Evolutionary conservation across 306 rosid genomes (phyloP), one percentile per base, ranked within the genome.

Genomic region (Vigna reflexopilosa): DNA sequence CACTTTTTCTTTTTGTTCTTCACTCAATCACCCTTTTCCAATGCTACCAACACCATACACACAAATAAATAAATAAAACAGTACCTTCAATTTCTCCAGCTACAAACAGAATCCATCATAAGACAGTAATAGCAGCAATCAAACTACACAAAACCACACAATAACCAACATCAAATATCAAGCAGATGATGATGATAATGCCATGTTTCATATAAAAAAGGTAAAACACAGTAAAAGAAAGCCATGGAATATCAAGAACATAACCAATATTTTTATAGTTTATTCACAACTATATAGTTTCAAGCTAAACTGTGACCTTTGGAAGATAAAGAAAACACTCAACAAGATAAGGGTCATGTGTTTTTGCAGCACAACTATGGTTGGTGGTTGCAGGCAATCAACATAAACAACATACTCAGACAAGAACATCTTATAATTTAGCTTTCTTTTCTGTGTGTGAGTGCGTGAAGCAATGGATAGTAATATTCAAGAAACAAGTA

Each of bases 401-500:
- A 42, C 13, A 42, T 42, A 47, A 48, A 75, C 30, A 69, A 69
- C 26, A 17, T 14, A 74, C 30, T 26, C 66, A 42, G 2, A 17
- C 9, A 54, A 54, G 59, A 54, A 54, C 28, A 54, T 19, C 28
- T 22, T 11, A 12, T 12, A 0, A 30, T 30, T 30, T 54, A 54
- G 52, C 52, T 67, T 58, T 66, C 48, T 67, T 70, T 55, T 67
- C 80, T 13, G 36, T 10, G 26, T 54, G 28, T 13, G 47, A 0
- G 15, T 64, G 70, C 28, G 54, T 69, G 68, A 70, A 76, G 58
- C 74, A 54, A 38, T 67, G 14, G 7, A 20, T 70, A 42, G 20
- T 62, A 30, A 47, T 59, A 75, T 66, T 44, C 12, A 30, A 57
- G 79, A 75, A 62, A 52, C 9, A 2, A 74, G 47, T 74, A 74